A percentile compares a stretch with the other conserved stretches of the same genome.
These are phyloP conservation scores for Penicillium arizonense DNA, from an alignment of 495 filamentous ascomycete genomes.

Conservation along the genomic window DNA sequence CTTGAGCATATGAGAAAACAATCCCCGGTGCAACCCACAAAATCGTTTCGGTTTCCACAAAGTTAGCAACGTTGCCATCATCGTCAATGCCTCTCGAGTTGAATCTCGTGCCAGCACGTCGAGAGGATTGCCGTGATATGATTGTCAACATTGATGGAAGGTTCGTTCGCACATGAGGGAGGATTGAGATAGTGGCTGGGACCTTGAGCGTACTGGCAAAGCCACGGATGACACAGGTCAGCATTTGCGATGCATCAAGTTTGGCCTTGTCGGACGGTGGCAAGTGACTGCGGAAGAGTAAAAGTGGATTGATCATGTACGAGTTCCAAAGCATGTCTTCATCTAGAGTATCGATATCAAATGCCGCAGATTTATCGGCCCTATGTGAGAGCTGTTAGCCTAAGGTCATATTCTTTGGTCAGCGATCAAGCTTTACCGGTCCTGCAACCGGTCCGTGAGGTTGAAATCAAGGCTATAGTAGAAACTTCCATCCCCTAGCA, in stretches of 20 bases:
- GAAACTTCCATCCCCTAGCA: constrained; percentile 91
- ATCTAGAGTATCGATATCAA: constrained; percentile 82
- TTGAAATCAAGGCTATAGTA: constrained; percentile 98
- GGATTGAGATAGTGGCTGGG: constrained; percentile 60
- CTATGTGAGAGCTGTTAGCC: constrained; percentile 43
- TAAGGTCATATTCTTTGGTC: constrained; percentile 17
- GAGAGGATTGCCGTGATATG: constrained; percentile 88
- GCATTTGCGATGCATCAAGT: constrained; percentile 79
- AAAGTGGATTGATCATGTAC: constrained; percentile 92
- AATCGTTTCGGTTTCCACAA: constrained; percentile 67
- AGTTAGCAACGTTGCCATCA: constrained; percentile 95
- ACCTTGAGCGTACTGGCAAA: constrained; percentile 84
- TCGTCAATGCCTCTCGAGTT: constrained; percentile 96
- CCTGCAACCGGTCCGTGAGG: constrained; percentile 88
- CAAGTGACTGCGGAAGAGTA: constrained; percentile 81
- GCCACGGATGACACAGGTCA: constrained; percentile 92
- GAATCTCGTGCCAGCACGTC: constrained; percentile 90
- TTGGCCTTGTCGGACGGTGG: constrained; percentile 66
- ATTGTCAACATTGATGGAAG: constrained; percentile 80
- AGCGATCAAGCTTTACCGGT: constrained; percentile 56
- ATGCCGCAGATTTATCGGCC: constrained; percentile 51
- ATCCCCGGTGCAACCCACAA: constrained; percentile 70
- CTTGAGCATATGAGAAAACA: constrained; percentile 91
- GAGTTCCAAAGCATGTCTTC: constrained; percentile 95
- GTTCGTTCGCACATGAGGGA: constrained; percentile 53